A percentile compares a stretch with the other conserved stretches of the same genome.
These are phyloP conservation scores for Gossypium longicalyx DNA, from an alignment of 345 rosid genomes.

Conservation along the genomic window DNA sequence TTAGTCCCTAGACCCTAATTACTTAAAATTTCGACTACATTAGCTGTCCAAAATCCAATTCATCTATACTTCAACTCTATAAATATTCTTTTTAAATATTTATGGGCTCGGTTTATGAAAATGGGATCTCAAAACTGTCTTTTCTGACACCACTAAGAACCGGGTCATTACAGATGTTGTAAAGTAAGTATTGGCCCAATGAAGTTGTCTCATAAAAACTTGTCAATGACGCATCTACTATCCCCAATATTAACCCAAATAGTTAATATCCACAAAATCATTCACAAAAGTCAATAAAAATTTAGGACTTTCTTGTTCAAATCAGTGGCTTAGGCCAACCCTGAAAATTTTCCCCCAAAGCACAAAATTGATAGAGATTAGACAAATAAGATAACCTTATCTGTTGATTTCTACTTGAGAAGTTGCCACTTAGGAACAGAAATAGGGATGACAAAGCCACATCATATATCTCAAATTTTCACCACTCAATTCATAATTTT, in stretches of 20 bases:
- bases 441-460: slow-evolving; percentile 4
- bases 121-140: no score
- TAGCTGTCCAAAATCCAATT: no score
- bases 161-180: no score
- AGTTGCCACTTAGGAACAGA: slow-evolving; percentile 54
- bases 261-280: not conserved
- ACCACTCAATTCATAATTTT: slow-evolving; percentile 25
- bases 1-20: no score
- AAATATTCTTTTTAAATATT: no score
- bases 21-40: no score
- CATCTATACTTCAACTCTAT: no score
- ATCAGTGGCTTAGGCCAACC: not conserved
- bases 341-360: slow-evolving; percentile 6
- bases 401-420: slow-evolving; percentile 35
- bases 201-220: no score
- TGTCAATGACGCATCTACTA: no score
- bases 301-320: not conserved
- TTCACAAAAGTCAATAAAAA: not conserved
- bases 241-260: not conserved
- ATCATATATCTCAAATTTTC: slow-evolving; percentile 26
- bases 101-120: no score
- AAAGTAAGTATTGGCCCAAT: no score
- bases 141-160: no score
- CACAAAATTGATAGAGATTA: slow-evolving; percentile 31
- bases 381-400: slow-evolving; percentile 63